A percentile compares a stretch with the other conserved stretches of the same genome.
Evolutionary conservation across 2,329 filamentous ascomycete species (phyloP).

Genomic region (Tetracladium maxilliforme): DNA sequence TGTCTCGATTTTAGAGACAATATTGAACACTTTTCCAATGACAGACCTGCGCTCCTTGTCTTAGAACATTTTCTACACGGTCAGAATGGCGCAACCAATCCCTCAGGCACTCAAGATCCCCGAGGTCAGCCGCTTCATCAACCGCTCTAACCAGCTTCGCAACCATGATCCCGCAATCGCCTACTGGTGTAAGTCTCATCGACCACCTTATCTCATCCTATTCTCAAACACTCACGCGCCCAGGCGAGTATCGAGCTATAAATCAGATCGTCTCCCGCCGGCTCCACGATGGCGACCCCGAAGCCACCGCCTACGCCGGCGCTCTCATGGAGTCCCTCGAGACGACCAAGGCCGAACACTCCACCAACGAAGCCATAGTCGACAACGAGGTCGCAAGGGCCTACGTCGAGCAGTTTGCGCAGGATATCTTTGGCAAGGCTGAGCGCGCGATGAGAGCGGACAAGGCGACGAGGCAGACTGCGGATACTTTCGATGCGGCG

Average conservation of each 20-base stretch:
- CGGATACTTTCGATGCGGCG: conserved; percentile 84
- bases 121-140: conserved; percentile 73
- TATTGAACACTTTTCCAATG: too few species aligned
- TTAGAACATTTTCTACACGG: too few species aligned
- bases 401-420: conserved; percentile 86
- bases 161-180: conserved; percentile 73
- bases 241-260: conserved; percentile 83
- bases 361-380: conserved; percentile 65
- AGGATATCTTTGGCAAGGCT: conserved; percentile 74
- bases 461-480: conserved; percentile 82
- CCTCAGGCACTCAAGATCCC: conserved; percentile 63
- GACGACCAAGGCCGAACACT: conserved; percentile 59
- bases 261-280: conserved; percentile 76
- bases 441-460: conserved; percentile 71
- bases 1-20: too few species aligned
- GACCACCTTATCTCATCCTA: conserved; percentile 5
- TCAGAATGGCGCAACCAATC: conserved; percentile 54
- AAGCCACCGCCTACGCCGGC: conserved; percentile 68
- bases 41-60: too few species aligned
- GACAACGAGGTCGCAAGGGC: conserved; percentile 81
- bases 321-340: conserved; percentile 86
- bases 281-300: conserved; percentile 65
- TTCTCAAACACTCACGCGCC: conserved; percentile 12
- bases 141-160: conserved; percentile 73
- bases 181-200: conserved; percentile 73